A percentile compares a stretch with the other conserved stretches of the same genome.
Evolutionary conservation across 805 yeast species (phyloP).

Genomic region (Myxozyma melibiosi): DNA sequence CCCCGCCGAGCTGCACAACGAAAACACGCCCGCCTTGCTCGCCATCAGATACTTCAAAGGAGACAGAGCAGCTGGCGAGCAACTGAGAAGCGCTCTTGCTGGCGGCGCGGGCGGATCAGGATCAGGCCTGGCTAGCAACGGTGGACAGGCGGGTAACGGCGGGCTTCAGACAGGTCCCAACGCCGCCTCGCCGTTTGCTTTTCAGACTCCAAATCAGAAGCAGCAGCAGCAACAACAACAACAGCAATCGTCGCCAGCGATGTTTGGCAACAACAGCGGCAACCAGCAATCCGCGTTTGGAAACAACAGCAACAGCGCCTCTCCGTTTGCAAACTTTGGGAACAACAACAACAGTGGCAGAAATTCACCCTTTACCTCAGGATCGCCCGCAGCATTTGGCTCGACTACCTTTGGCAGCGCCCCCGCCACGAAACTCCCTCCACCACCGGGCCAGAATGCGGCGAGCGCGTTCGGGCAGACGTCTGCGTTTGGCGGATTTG

Average conservation of each 20-base stretch:
- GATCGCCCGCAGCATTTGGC: slow-evolving; percentile 10
- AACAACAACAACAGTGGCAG: background rate
- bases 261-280: slow-evolving; percentile 7
- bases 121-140: background rate
- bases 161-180: background rate
- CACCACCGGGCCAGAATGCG: slow-evolving; percentile 13
- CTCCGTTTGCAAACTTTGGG: slow-evolving; percentile 3
- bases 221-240: slow-evolving; percentile 13
- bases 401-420: slow-evolving; percentile 8
- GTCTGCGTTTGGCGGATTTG: slow-evolving; percentile 1
- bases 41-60: slow-evolving; percentile 19
- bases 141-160: too few relatives aligned
- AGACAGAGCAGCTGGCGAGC: slow-evolving; percentile 4
- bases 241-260: background rate
- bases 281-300: background rate
- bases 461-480: slow-evolving; percentile 11
- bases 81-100: background rate
- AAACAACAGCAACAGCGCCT: background rate
- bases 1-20: slow-evolving; percentile 7
- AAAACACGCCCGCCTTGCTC: slow-evolving; percentile 12
- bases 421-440: background rate
- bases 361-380: background rate
- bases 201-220: background rate
- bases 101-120: background rate
- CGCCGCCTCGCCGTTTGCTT: background rate